Evolutionary conservation across 1,284 basidiomycete species (phyloP).

Genomic region (Fomitopsis betulina): DNA sequence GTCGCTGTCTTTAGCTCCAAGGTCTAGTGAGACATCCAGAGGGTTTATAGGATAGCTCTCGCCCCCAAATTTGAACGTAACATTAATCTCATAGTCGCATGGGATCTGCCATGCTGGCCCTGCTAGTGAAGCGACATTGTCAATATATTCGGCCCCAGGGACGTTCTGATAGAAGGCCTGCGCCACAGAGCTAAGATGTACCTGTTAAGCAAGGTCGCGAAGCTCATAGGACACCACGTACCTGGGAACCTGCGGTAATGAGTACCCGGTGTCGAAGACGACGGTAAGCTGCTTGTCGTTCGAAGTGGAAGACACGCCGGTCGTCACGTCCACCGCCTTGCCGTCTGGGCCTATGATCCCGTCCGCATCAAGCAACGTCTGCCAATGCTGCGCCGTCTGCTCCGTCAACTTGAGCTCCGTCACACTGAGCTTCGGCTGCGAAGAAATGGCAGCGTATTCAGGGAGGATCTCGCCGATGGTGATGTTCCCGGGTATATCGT

Average conservation of each 20-base stretch:
- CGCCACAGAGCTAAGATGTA: conserved; percentile 35
- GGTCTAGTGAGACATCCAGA: conserved; percentile 36
- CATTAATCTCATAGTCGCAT: conserved; percentile 51
- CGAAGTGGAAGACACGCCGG: conserved; percentile 34
- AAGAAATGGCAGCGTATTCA: conserved; percentile 24
- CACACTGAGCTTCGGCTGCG: conserved; percentile 28
- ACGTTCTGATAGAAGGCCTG: conserved; percentile 48
- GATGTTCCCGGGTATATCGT: conserved; percentile 25
- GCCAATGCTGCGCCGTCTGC: conserved; percentile 27
- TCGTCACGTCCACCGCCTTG: conserved; percentile 36
- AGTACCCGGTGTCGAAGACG: conserved; percentile 59
- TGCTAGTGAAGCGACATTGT: conserved; percentile 30
- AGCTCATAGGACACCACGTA: conserved; percentile 21
- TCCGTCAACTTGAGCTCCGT: conserved; percentile 15
- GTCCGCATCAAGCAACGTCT: conserved; percentile 25
- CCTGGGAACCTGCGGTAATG: conserved; percentile 51
- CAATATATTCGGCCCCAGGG: conserved; percentile 36
- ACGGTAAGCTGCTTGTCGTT: conserved; percentile 41
- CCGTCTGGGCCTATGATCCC: conserved; percentile 32
- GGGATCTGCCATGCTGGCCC: conserved; percentile 51
- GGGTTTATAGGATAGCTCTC: conserved; percentile 52
- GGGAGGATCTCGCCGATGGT: conserved; percentile 30
- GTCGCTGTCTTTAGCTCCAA: conserved; percentile 15
- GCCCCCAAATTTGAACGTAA: conserved; percentile 53
- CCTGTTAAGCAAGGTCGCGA: not conserved